Base-by-base conservation (phyloP, 768 basidiomycete species). In the Collybia sordida region DNA sequence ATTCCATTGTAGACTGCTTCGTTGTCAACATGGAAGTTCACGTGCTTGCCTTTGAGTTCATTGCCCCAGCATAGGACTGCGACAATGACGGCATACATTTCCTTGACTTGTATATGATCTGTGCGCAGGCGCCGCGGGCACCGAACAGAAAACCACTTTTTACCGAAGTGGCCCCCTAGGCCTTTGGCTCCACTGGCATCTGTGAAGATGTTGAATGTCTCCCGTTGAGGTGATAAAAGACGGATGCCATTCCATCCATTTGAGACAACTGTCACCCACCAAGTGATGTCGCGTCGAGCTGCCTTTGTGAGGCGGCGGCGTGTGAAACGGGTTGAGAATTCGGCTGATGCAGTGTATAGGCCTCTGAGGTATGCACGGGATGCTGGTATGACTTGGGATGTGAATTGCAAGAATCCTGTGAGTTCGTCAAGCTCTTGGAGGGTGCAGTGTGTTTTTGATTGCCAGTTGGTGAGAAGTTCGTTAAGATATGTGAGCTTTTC, bases 171-270 rank as follows among this genome's bases (percentile, higher is more conserved):
- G 7, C 70, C 65, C 4, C 64, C 64, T 1, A 65, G 35, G 24
- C 68, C 69, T 34, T 65, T 64, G 18, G 44, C 39, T 11, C 70
- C 64, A 35, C 68, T 70, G 0, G 68, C 66, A 50, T 72, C 68
- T 2, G 68, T 70, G 43, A 57, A 59, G 17, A 71, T 47, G 12
- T 53, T 22, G 3, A 65, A 4, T 5, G 51, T 45, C 9, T 43
- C 46, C 1, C 38, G 42, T 18, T 50, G 42, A 6, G 51, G 59
- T 14, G 28, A 9, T 9, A 64, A 37, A 4, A 64, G 6, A n/a
- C 47, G 47, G 9, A 68, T 54, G 3, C 67, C 66, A 41, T 70
- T 71, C 67, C 65, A 72, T n/a, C n/a, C n/a, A 1, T 52, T n/a
- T 0, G 53, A 15, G 22, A 55, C 42, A 42, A 64, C 62, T 7